These are phyloP conservation scores for Alternaria postmessia DNA, from an alignment of 2,329 filamentous ascomycete species.

Conservation along the genomic window DNA sequence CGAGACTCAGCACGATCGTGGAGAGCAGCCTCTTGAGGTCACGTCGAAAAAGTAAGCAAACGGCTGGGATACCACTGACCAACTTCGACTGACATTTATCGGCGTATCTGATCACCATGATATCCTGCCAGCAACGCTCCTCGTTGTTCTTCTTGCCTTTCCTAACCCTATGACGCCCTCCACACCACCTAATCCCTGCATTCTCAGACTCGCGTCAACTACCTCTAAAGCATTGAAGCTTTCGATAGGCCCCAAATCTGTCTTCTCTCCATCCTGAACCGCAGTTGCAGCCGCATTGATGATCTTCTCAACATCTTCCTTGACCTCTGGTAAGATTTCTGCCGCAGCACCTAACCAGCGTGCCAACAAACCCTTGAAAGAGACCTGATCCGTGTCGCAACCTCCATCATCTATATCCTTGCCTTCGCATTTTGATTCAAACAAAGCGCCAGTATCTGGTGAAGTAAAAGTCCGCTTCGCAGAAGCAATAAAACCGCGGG, in stretches of 20 bases:
- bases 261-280: conserved; percentile 14
- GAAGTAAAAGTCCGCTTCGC: conserved; percentile 31
- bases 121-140: conserved; percentile 25
- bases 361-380: conserved; percentile 64
- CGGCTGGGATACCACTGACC: neutral
- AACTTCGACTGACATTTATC: neutral
- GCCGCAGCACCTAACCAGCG: conserved; percentile 40
- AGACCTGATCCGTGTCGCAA: conserved; percentile 73
- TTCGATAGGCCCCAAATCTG: conserved; percentile 21
- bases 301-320: conserved; percentile 20
- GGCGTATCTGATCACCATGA: neutral
- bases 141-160: conserved; percentile 1
- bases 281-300: conserved; percentile 20
- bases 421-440: conserved; percentile 70
- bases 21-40: neutral
- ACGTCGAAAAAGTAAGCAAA: neutral
- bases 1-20: neutral
- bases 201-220: conserved; percentile 26
- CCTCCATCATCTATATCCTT: conserved; percentile 31
- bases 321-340: conserved; percentile 27
- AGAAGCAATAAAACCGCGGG: conserved; percentile 48
- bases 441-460: conserved; percentile 39
- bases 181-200: conserved; percentile 24
- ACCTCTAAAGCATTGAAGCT: conserved; percentile 29
- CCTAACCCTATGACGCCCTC: conserved; percentile 25